Percentiles rank a stretch among this genome's conserved stretches.
Evolutionary conservation across 768 basidiomycete species (phyloP).

Genomic region (Dictyophora rubrovolvata): DNA sequence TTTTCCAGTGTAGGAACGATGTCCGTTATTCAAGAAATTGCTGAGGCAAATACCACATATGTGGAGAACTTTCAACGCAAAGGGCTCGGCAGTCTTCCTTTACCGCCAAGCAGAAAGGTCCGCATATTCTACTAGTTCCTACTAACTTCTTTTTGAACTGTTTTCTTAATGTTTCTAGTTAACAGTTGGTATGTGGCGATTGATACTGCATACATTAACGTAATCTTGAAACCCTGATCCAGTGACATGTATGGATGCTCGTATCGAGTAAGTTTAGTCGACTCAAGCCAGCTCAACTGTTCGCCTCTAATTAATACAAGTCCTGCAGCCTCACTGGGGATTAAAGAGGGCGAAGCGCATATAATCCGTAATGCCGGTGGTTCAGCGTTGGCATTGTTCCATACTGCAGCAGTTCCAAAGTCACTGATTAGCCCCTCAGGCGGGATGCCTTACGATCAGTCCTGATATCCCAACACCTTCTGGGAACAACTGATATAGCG

Average conservation of each 20-base stretch:
- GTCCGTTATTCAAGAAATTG: background rate
- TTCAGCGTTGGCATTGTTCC: slow-evolving; percentile 34
- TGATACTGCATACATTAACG: slow-evolving; percentile 1
- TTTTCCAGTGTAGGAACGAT: background rate
- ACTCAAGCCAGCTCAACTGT: background rate
- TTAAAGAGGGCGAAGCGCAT: slow-evolving; percentile 60
- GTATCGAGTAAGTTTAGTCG: slow-evolving; percentile 42
- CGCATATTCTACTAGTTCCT: background rate
- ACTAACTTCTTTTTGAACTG: background rate
- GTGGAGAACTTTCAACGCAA: slow-evolving; percentile 36
- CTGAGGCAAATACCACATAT: slow-evolving; percentile 34
- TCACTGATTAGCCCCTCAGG: slow-evolving; percentile 21
- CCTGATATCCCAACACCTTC: slow-evolving; percentile 61
- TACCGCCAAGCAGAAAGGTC: slow-evolving; percentile 32
- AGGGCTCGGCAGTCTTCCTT: slow-evolving; percentile 22
- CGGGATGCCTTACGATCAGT: slow-evolving; percentile 57
- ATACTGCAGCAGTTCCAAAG: background rate
- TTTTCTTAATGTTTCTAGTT: slow-evolving; percentile 15
- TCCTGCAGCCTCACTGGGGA: slow-evolving; percentile 47
- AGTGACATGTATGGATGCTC: slow-evolving; percentile 72
- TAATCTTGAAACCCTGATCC: background rate
- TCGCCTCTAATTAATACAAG: slow-evolving; percentile 20
- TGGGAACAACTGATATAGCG: slow-evolving; percentile 59
- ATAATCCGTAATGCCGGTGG: slow-evolving; percentile 70
- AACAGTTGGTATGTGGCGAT: slow-evolving; percentile 18